phyloP scores from a whole-genome alignment of 2,329 filamentous ascomycete species.

The Aspergillus ochraceus region DNA sequence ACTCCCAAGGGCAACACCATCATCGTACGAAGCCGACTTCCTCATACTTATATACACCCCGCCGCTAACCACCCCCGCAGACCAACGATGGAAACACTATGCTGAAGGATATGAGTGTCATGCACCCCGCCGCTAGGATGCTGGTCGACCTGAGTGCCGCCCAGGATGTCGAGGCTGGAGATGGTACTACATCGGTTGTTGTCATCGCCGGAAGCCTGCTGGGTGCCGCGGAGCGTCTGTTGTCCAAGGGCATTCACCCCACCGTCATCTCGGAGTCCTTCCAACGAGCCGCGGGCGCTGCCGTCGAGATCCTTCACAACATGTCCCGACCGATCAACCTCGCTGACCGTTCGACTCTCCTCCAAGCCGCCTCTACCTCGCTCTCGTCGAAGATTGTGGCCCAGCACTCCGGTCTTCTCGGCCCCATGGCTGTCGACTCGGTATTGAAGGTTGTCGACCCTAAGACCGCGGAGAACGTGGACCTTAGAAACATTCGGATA shows the following conservation, averaged over 20 bases:
- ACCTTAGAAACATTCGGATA: slow-evolving; percentile 93
- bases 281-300: slow-evolving; percentile 86
- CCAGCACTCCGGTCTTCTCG: slow-evolving; percentile 90
- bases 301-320: slow-evolving; percentile 85
- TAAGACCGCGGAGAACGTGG: slow-evolving; percentile 93
- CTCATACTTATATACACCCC: slow-evolving; percentile 10
- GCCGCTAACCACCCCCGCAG: slow-evolving; percentile 37
- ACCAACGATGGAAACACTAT: slow-evolving; percentile 99
- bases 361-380: slow-evolving; percentile 95
- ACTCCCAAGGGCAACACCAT: slow-evolving; percentile 95
- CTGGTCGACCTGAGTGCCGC: slow-evolving; percentile 94
- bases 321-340: slow-evolving; percentile 95
- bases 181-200: slow-evolving; percentile 96
- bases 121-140: slow-evolving; percentile 99
- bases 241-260: slow-evolving; percentile 91
- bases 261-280: slow-evolving; percentile 97
- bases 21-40: slow-evolving; percentile 57
- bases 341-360: slow-evolving; percentile 80
- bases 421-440: slow-evolving; percentile 97
- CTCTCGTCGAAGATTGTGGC: slow-evolving; percentile 98
- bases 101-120: slow-evolving; percentile 97
- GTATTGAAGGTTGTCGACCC: slow-evolving; percentile 94
- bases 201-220: slow-evolving; percentile 95
- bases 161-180: slow-evolving; percentile 97
- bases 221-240: slow-evolving; percentile 85